Evolutionary conservation across 1,139 yeast genomes (phyloP).

Genomic region (Nadsonia commutata): DNA sequence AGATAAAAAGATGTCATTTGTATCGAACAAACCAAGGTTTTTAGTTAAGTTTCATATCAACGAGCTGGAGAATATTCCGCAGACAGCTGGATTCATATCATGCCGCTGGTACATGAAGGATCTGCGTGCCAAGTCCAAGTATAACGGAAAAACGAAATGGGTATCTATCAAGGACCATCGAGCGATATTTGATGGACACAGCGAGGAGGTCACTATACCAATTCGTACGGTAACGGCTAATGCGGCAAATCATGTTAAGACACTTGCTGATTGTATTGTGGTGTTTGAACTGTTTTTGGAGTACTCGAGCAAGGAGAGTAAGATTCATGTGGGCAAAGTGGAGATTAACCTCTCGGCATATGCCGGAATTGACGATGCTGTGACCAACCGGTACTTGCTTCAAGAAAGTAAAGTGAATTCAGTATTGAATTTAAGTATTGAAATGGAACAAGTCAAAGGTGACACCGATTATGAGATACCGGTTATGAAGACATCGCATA

Average conservation of each 20-base stretch:
- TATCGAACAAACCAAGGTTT: constrained; percentile 31
- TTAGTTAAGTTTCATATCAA: constrained; percentile 43
- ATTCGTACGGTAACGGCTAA: constrained; percentile 10
- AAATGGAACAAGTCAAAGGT: constrained; percentile 33
- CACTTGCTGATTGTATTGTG: constrained; percentile 16
- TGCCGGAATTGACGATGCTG: constrained; percentile 35
- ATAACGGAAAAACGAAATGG: constrained; percentile 32
- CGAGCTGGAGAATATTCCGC: constrained; percentile 72
- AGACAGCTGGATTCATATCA: constrained; percentile 52
- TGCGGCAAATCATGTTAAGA: constrained; percentile 21
- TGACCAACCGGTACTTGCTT: constrained; percentile 46
- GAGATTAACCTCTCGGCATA: constrained; percentile 62
- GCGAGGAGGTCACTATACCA: constrained; percentile 27
- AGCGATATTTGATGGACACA: constrained; percentile 33
- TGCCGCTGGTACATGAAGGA: constrained; percentile 45
- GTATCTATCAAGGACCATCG: constrained; percentile 34
- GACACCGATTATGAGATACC: constrained; percentile 23
- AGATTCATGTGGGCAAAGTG: constrained; percentile 46
- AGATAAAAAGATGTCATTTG: neutral
- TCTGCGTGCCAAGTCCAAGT: constrained; percentile 24
- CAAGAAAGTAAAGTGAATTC: constrained; percentile 74
- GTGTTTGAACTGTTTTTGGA: constrained; percentile 27
- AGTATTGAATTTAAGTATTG: constrained; percentile 40
- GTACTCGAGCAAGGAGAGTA: constrained; percentile 18
- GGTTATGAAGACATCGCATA: constrained; percentile 18